These are phyloP conservation scores for Alternaria tenuissima DNA, from an alignment of 2,329 filamentous ascomycete genomes.

Conservation along the genomic window DNA sequence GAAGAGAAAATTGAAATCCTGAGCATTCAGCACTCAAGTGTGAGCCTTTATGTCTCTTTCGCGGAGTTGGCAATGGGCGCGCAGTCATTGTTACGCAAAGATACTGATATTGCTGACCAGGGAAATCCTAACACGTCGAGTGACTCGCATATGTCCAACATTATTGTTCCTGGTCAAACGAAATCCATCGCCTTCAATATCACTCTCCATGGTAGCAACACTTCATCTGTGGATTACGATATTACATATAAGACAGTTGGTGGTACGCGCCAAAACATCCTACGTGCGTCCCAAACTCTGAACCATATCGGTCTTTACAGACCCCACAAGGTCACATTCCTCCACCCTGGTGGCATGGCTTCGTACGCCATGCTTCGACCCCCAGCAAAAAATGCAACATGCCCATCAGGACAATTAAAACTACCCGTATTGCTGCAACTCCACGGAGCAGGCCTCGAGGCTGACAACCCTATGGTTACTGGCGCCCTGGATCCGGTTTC, in stretches of 20 bases:
- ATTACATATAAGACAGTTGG: constrained; percentile 37
- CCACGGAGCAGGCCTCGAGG: constrained; percentile 67
- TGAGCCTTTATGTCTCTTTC: constrained; percentile 16
- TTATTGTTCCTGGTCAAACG: constrained; percentile 52
- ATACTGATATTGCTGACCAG: constrained; percentile 23
- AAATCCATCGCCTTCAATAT: constrained; percentile 52
- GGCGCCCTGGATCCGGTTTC: constrained; percentile 60
- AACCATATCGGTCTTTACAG: constrained; percentile 45
- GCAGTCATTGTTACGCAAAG: constrained; percentile 24
- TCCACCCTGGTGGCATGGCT: constrained; percentile 62
- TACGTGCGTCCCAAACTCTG: constrained; percentile 39
- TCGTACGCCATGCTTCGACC: constrained; percentile 67
- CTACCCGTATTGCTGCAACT: constrained; percentile 61
- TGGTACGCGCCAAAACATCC: constrained; percentile 18
- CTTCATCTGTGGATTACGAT: constrained; percentile 34
- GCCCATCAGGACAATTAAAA: constrained; percentile 21
- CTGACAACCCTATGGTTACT: constrained; percentile 56
- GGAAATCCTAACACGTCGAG: not conserved
- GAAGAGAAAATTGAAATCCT: constrained; percentile 46
- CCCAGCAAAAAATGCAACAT: constrained; percentile 55
- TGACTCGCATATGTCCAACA: constrained; percentile 8
- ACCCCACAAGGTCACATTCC: constrained; percentile 63
- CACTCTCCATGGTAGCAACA: constrained; percentile 27
- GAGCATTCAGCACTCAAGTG: constrained; percentile 37
- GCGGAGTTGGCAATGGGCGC: constrained; percentile 8